Evolutionary conservation across 495 filamentous ascomycete species (phyloP).

Genomic region (Neurospora sp.): DNA sequence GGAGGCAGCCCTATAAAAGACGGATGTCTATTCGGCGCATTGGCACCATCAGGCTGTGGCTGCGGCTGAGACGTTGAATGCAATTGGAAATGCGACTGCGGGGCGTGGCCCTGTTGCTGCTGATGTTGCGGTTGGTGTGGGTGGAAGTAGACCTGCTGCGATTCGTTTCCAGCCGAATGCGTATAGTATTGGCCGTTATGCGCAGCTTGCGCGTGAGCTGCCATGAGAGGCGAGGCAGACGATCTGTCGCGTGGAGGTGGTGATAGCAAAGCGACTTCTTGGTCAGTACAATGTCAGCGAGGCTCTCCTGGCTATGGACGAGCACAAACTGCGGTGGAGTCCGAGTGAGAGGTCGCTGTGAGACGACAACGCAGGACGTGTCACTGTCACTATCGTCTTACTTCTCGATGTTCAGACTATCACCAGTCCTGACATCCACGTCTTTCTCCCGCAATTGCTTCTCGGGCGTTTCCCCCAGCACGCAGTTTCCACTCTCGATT

Average conservation of each 20-base stretch:
- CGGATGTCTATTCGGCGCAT: constrained; percentile 18
- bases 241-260: background rate
- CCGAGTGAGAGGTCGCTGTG: background rate
- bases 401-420: background rate
- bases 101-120: constrained; percentile 7
- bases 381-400: background rate
- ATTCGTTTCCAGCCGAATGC: constrained; percentile 15
- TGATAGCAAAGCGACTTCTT: background rate
- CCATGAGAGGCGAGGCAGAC: constrained; percentile 15
- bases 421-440: background rate
- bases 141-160: constrained; percentile 14
- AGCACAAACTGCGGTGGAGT: background rate
- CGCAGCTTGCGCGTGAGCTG: constrained; percentile 23
- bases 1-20: constrained; percentile 40
- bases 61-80: constrained; percentile 4
- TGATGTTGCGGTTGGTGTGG: constrained; percentile 5
- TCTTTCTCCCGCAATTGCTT: background rate
- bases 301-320: background rate
- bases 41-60: constrained; percentile 5
- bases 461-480: background rate
- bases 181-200: background rate
- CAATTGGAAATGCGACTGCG: constrained; percentile 7
- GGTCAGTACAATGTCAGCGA: background rate
- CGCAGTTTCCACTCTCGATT: background rate
- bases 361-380: background rate